phyloP scores from a whole-genome alignment of 2,329 filamentous ascomycete species.

The Cytospora mali region DNA sequence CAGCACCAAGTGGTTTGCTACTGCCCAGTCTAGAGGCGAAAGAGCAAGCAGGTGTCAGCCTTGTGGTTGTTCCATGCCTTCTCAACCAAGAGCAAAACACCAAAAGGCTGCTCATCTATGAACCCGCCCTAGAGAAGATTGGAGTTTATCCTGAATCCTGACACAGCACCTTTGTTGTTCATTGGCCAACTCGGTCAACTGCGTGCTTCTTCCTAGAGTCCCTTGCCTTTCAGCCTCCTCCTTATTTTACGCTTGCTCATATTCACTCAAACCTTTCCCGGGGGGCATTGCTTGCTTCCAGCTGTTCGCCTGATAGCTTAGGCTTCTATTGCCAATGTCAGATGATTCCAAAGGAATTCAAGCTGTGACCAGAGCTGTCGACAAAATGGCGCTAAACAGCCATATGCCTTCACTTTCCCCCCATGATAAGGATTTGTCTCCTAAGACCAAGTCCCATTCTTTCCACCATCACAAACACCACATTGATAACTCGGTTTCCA shows the following conservation, averaged over 20 bases:
- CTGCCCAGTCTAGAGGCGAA: not conserved
- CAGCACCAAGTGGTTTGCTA: constrained; percentile 11
- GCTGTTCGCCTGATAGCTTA: not conserved
- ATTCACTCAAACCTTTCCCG: not conserved
- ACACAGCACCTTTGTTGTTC: not conserved
- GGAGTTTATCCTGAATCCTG: not conserved
- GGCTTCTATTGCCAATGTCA: not conserved
- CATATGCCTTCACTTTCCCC: constrained; percentile 17
- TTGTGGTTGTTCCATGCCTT: not conserved
- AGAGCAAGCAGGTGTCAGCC: not conserved
- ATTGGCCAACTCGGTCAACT: not conserved
- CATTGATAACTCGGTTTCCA: not conserved
- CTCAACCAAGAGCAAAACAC: not conserved
- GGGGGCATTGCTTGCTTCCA: not conserved
- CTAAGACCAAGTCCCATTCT: constrained; percentile 22
- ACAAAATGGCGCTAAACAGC: constrained; percentile 22
- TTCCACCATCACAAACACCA: constrained; percentile 25
- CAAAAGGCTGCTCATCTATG: not conserved
- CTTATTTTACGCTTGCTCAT: not conserved
- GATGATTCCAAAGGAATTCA: not conserved
- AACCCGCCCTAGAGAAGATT: not conserved
- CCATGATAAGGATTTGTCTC: constrained; percentile 25
- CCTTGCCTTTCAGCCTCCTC: not conserved
- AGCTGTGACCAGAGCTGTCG: not conserved
- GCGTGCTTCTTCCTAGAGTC: not conserved